Conservation (phyloP, 805 yeast genomes). For the Wickerhamiella vanderwaltii region DNA sequence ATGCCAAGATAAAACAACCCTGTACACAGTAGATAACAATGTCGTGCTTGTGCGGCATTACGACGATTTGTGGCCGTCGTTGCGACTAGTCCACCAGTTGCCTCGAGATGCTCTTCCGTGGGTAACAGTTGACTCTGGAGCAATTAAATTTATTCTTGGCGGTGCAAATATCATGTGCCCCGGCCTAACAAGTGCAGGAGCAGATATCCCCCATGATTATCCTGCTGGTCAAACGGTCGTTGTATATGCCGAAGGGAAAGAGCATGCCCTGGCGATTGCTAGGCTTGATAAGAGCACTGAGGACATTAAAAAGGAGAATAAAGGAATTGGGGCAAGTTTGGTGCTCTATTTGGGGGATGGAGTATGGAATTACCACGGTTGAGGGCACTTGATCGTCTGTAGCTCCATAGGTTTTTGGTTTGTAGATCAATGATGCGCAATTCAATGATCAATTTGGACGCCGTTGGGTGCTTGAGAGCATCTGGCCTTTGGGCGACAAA, state of each 20-base stretch:
- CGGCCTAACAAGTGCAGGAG: slow-evolving; percentile 78
- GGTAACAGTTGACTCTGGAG: slow-evolving; percentile 90
- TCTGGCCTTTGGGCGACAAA: no score
- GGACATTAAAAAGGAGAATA: slow-evolving; percentile 69
- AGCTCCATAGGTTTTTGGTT: no score
- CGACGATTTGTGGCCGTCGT: slow-evolving; percentile 63
- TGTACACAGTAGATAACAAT: slow-evolving; percentile 61
- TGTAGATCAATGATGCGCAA: no score
- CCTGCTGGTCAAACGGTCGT: slow-evolving; percentile 62
- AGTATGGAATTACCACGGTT: slow-evolving; percentile 27
- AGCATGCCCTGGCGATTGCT: slow-evolving; percentile 84
- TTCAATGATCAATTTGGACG: no score
- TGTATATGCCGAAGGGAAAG: slow-evolving; percentile 87
- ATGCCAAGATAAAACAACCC: slow-evolving; percentile 79
- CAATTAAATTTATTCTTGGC: slow-evolving; percentile 85
- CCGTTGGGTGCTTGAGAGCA: no score
- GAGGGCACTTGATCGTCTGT: no score
- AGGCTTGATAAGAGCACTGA: slow-evolving; percentile 75
- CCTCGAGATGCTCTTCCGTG: slow-evolving; percentile 66
- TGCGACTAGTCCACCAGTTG: slow-evolving; percentile 35
- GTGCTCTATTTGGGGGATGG: slow-evolving; percentile 83
- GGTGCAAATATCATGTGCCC: slow-evolving; percentile 98
- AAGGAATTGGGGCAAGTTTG: slow-evolving; percentile 82
- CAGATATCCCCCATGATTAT: slow-evolving; percentile 60
- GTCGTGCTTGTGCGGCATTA: slow-evolving; percentile 72